phyloP scores from a whole-genome alignment of 192 early-diverging fungal species.

The Haplosporangium gracile region DNA sequence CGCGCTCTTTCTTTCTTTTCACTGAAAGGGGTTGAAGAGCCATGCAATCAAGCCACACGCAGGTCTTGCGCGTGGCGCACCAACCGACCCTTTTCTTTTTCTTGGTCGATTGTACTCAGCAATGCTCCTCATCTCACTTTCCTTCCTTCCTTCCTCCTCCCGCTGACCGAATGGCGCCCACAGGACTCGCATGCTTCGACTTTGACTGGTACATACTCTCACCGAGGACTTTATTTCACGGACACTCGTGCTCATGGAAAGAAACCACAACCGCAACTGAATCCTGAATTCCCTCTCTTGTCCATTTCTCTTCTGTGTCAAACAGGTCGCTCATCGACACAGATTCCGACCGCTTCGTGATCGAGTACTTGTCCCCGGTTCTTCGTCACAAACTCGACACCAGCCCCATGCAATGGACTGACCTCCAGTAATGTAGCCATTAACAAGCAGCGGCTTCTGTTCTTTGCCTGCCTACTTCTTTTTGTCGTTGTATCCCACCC shows the following conservation, averaged over 20 bases:
- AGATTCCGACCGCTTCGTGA: conserved; percentile 50
- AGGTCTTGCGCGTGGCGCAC: too few species aligned
- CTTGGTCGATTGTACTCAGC: neutral
- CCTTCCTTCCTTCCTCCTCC: neutral
- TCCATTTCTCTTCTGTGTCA: neutral
- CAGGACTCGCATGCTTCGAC: conserved; percentile 51
- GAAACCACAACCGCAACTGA: neutral
- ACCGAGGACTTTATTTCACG: neutral
- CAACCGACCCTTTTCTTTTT: neutral
- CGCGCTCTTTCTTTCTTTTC: neutral
- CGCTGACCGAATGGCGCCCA: conserved; percentile 13
- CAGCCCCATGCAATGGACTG: conserved; percentile 48
- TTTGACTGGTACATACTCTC: conserved; percentile 42
- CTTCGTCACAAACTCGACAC: conserved; percentile 31
- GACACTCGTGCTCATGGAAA: neutral
- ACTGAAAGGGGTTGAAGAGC: neutral
- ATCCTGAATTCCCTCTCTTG: neutral
- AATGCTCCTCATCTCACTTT: neutral
- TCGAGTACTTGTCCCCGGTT: conserved; percentile 31
- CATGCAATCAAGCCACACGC: neutral
- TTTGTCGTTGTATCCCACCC: neutral
- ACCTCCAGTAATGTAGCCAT: conserved; percentile 33
- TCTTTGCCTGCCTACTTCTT: neutral
- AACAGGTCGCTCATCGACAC: conserved; percentile 49
- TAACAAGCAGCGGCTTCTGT: neutral